phyloP scores from a whole-genome alignment of 2,329 filamentous ascomycete genomes.

The Phaeosphaeria sp. region DNA sequence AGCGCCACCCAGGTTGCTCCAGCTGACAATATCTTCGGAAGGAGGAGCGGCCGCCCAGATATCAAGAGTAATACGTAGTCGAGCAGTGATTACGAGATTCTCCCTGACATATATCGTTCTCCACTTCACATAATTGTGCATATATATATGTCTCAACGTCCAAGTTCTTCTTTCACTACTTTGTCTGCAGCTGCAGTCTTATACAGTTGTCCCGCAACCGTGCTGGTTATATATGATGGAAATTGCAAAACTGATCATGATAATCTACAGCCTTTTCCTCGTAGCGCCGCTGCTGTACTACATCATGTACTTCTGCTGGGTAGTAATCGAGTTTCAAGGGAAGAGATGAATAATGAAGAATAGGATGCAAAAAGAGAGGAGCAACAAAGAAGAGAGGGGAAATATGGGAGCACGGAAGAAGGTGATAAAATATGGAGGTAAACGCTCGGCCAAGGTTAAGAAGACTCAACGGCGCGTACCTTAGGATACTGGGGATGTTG shows the following conservation, averaged over 20 bases:
- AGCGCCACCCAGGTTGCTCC: neutral
- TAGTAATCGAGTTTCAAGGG: neutral
- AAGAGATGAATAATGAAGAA: neutral
- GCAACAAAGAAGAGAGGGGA: neutral
- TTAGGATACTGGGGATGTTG: neutral
- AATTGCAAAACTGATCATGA: neutral
- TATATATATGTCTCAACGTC: neutral
- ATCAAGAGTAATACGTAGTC: neutral
- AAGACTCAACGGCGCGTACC: neutral
- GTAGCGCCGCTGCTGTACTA: neutral
- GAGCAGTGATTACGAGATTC: neutral
- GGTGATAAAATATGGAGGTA: neutral
- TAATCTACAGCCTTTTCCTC: slow-evolving; percentile 3
- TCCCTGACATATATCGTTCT: neutral
- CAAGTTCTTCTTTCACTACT: neutral
- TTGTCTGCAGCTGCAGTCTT: neutral
- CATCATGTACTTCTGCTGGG: neutral
- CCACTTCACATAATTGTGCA: no score
- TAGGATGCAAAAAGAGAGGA: neutral
- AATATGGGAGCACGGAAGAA: neutral
- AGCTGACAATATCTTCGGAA: slow-evolving; percentile 2
- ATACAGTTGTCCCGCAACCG: no score
- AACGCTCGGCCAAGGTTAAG: neutral
- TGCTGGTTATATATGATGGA: no score
- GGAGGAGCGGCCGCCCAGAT: neutral